phyloP scores from a whole-genome alignment of 1,139 yeast species.

The Petasospora rhodanensis region DNA sequence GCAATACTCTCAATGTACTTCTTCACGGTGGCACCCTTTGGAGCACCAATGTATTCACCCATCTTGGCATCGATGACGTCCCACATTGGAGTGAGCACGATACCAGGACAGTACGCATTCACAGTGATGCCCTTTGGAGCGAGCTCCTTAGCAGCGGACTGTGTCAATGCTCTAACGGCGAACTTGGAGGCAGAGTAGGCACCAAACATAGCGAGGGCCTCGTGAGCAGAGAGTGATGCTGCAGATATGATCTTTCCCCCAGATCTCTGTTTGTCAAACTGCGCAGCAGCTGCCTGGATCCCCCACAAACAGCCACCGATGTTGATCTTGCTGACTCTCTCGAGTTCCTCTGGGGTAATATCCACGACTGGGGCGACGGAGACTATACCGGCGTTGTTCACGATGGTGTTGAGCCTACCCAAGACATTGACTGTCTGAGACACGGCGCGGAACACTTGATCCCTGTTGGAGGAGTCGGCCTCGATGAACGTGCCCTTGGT shows the following conservation, averaged over 20 bases:
- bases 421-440: constrained; percentile 23
- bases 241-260: constrained; percentile 31
- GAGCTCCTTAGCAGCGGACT: constrained; percentile 28
- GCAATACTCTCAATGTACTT: constrained; percentile 21
- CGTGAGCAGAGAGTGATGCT: constrained; percentile 26
- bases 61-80: constrained; percentile 24
- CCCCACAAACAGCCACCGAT: constrained; percentile 31
- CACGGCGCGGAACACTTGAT: constrained; percentile 26
- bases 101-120: too few relatives aligned
- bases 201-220: constrained; percentile 21
- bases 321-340: constrained; percentile 22
- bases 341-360: constrained; percentile 22
- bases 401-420: constrained; percentile 30
- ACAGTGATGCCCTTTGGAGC: constrained; percentile 26
- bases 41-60: constrained; percentile 18
- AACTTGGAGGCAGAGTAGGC: constrained; percentile 28
- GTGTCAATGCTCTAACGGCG: constrained; percentile 29
- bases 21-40: constrained; percentile 22
- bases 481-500: constrained; percentile 20
- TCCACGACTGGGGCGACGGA: constrained; percentile 23
- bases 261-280: constrained; percentile 22
- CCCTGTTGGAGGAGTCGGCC: constrained; percentile 25
- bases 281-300: constrained; percentile 31
- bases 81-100: constrained; percentile 30
- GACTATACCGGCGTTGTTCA: too few relatives aligned